Percentiles rank a stretch among this genome's conserved stretches.
These are phyloP conservation scores for Cucumis sativus DNA, from an alignment of 306 rosid species.

Conservation along the genomic window Cucumber_9930_V3 NC_026656.2:19184501-19185000, in stretches of 20 bases:
- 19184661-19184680: slow-evolving; percentile 79
- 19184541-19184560: slow-evolving; percentile 61
- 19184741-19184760: slow-evolving; percentile 85
- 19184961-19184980: slow-evolving; percentile 61
- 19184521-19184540: slow-evolving; percentile 66
- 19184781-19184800: slow-evolving; percentile 71
- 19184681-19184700: slow-evolving; percentile 47
- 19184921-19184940: not conserved
- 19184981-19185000: slow-evolving; percentile 76
- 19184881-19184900: slow-evolving; percentile 24
- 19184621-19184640: slow-evolving; percentile 85
- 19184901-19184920: not conserved
- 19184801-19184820: slow-evolving; percentile 97
- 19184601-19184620: slow-evolving; percentile 83
- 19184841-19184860: slow-evolving; percentile 89
- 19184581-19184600: slow-evolving; percentile 53
- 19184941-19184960: not conserved
- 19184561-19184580: slow-evolving; percentile 73
- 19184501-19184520: slow-evolving; percentile 92
- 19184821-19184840: slow-evolving; percentile 92
- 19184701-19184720: slow-evolving; percentile 32
- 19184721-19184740: slow-evolving; percentile 76
- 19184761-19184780: slow-evolving; percentile 83
- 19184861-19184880: slow-evolving; percentile 91
- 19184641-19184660: slow-evolving; percentile 94